Evolutionary conservation across 2,329 filamentous ascomycete genomes (phyloP).

Genomic region (Colletotrichum godetiae): DNA sequence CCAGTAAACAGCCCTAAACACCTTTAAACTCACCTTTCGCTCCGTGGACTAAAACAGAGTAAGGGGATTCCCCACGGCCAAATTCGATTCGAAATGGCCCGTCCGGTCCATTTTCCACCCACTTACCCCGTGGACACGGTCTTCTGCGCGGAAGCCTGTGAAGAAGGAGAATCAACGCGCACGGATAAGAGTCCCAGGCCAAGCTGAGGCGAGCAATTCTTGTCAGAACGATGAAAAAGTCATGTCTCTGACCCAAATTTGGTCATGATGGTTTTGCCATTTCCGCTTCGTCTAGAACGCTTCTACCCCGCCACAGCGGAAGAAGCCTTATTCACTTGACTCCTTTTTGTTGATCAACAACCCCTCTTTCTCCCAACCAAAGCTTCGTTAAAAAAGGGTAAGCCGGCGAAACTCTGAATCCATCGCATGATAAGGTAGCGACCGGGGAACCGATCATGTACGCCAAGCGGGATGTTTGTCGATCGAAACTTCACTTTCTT

Average conservation of each 20-base stretch:
- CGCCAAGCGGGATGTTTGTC: background rate
- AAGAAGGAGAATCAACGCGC: background rate
- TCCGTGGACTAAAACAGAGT: background rate
- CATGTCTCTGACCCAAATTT: background rate
- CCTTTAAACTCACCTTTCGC: background rate
- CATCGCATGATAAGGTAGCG: background rate
- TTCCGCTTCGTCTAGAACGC: background rate
- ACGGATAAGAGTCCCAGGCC: background rate
- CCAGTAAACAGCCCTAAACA: background rate
- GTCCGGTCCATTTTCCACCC: background rate
- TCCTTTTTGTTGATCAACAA: background rate
- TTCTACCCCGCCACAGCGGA: background rate
- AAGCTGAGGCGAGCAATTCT: background rate
- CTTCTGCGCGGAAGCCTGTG: background rate
- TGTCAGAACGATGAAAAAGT: background rate
- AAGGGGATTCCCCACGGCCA: background rate
- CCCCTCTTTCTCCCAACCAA: background rate
- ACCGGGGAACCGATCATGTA: background rate
- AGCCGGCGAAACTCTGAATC: conserved; percentile 6
- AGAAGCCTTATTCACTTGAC: background rate
- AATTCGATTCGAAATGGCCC: background rate
- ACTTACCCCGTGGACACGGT: background rate
- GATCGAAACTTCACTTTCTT: background rate
- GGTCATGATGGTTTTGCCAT: background rate
- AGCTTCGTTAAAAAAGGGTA: background rate